Conservation (phyloP, 192 early-diverging fungal species). For the Entrophospora sp. region DNA sequence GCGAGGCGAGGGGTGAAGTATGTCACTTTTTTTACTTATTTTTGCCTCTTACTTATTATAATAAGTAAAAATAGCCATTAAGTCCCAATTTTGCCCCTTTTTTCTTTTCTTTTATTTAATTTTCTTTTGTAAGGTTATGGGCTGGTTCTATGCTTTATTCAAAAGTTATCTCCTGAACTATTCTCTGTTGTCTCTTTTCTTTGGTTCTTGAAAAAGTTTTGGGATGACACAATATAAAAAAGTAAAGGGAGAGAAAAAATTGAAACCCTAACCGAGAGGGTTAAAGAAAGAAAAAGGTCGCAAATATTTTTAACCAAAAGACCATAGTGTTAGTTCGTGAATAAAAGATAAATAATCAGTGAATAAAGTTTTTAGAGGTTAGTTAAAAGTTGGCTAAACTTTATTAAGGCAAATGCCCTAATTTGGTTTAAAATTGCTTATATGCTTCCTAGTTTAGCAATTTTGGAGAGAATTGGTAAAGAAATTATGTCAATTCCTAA, state of each 20-base stretch:
- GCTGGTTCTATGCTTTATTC: not conserved
- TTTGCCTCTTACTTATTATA: not conserved
- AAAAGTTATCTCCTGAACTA: not conserved
- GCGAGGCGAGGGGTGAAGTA: not conserved
- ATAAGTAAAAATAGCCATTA: slow-evolving; percentile 8
- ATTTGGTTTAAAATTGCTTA: not conserved
- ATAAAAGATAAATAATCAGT: not conserved
- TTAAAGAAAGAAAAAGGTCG: not conserved
- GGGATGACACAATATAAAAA: not conserved
- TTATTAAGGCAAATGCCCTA: not conserved
- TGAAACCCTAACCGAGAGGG: not conserved
- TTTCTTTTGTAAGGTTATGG: slow-evolving; percentile 1
- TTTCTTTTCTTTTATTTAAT: slow-evolving; percentile 2
- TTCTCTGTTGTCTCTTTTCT: not conserved
- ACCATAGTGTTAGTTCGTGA: slow-evolving; percentile 5
- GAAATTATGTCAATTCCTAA: not conserved
- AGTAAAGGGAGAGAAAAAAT: not conserved
- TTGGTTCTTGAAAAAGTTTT: slow-evolving; percentile 3
- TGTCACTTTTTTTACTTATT: not conserved
- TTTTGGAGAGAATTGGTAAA: not conserved
- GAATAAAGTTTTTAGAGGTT: not conserved
- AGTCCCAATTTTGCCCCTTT: not conserved
- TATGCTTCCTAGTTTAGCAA: not conserved
- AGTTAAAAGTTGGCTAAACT: not conserved
- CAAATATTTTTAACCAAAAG: slow-evolving; percentile 14